Evolutionary conservation across 2,329 filamentous ascomycete genomes (phyloP).

Genomic region (Simplicillium sp.): DNA sequence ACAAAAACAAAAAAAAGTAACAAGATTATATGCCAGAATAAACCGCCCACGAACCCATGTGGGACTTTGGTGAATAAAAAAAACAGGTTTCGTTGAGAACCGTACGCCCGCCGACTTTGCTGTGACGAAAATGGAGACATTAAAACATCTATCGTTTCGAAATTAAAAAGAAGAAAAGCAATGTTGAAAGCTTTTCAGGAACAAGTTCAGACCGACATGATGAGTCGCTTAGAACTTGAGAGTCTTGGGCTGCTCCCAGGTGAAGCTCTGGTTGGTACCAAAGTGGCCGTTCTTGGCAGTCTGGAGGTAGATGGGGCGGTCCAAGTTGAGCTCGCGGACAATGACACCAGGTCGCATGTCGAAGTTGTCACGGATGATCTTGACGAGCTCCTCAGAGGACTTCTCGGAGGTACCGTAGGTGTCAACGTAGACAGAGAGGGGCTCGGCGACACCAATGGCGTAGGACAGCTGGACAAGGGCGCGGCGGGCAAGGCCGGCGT

Average conservation of each 20-base stretch:
- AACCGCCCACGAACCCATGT: slow-evolving; percentile 18
- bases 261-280: slow-evolving; percentile 90
- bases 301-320: slow-evolving; percentile 94
- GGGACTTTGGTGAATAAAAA: slow-evolving; percentile 16
- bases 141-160: slow-evolving; percentile 25
- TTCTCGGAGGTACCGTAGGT: slow-evolving; percentile 90
- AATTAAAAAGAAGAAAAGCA: slow-evolving; percentile 18
- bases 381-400: slow-evolving; percentile 83
- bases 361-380: slow-evolving; percentile 94
- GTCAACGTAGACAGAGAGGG: slow-evolving; percentile 95
- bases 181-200: slow-evolving; percentile 30
- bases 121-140: slow-evolving; percentile 23
- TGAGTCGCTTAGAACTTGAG: slow-evolving; percentile 68
- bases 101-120: slow-evolving; percentile 30
- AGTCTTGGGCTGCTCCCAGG: slow-evolving; percentile 95
- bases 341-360: slow-evolving; percentile 97
- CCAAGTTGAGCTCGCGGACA: slow-evolving; percentile 91
- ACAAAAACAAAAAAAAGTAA: slow-evolving; percentile 13
- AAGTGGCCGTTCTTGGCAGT: slow-evolving; percentile 99
- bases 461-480: slow-evolving; percentile 96
- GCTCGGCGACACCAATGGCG: slow-evolving; percentile 97
- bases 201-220: slow-evolving; percentile 5
- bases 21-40: slow-evolving; percentile 20
- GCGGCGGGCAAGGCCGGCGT: slow-evolving; percentile 81
- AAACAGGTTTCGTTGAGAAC: slow-evolving; percentile 36